phyloP scores from a whole-genome alignment of 1,139 yeast species.

The Sporopachydermia cereana region DNA sequence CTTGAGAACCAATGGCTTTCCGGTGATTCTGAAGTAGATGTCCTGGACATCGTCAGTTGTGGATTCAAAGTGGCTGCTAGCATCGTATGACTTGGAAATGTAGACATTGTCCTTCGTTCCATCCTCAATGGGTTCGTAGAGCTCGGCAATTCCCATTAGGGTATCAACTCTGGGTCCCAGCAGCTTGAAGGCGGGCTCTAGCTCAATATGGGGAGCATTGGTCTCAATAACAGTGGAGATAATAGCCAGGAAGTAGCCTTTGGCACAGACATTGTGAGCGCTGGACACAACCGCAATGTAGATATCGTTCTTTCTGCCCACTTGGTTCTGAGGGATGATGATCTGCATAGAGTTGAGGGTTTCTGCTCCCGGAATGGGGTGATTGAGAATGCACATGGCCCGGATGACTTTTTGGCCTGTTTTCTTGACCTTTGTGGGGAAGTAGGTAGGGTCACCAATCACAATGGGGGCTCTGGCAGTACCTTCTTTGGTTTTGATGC shows the following conservation, averaged over 20 bases:
- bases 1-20: slow-evolving; percentile 81
- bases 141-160: slow-evolving; percentile 91
- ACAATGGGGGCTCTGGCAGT: slow-evolving; percentile 86
- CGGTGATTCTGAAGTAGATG: slow-evolving; percentile 81
- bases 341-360: slow-evolving; percentile 87
- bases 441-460: slow-evolving; percentile 96
- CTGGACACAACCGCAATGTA: slow-evolving; percentile 86
- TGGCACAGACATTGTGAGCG: slow-evolving; percentile 84
- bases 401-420: slow-evolving; percentile 85
- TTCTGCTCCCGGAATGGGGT: slow-evolving; percentile 74
- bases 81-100: slow-evolving; percentile 83
- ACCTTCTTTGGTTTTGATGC: slow-evolving; percentile 87
- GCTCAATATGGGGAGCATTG: slow-evolving; percentile 81
- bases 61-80: slow-evolving; percentile 90
- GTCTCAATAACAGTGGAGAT: slow-evolving; percentile 94
- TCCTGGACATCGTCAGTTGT: slow-evolving; percentile 97
- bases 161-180: slow-evolving; percentile 71
- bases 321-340: slow-evolving; percentile 94
- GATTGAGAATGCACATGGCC: slow-evolving; percentile 89
- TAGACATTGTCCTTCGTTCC: slow-evolving; percentile 72
- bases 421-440: slow-evolving; percentile 80
- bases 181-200: slow-evolving; percentile 89
- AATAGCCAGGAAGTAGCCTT: slow-evolving; percentile 85
- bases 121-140: slow-evolving; percentile 78
- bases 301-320: slow-evolving; percentile 85